Conservation (phyloP, 2,329 filamentous ascomycete species). For the Claviceps monticola region DNA sequence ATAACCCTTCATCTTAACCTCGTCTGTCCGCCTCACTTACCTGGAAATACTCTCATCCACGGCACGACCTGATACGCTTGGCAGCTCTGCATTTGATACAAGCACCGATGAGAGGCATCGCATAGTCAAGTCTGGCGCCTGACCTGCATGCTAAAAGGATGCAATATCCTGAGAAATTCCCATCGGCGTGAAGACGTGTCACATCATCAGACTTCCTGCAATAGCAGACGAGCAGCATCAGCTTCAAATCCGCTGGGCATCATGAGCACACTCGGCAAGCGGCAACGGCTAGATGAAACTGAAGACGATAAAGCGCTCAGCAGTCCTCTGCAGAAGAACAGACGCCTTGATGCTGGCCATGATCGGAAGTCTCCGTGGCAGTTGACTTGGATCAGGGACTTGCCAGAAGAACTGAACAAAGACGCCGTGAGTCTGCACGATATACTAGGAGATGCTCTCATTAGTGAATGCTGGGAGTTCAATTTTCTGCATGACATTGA, state of each 20-base stretch:
- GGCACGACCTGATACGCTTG: too few relatives aligned
- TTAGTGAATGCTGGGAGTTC: slow-evolving; percentile 58
- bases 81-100: not conserved
- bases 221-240: not conserved
- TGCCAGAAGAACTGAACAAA: slow-evolving; percentile 44
- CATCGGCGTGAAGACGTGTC: not conserved
- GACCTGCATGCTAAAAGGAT: too few relatives aligned
- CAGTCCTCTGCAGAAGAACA: slow-evolving; percentile 31
- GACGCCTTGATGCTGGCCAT: slow-evolving; percentile 7
- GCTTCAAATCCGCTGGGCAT: not conserved
- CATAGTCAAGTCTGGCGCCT: too few relatives aligned
- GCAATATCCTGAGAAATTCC: not conserved
- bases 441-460: slow-evolving; percentile 60
- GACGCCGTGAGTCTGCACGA: slow-evolving; percentile 53
- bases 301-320: not conserved
- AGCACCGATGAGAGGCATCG: not conserved
- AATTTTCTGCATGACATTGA: slow-evolving; percentile 50
- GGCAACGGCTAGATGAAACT: slow-evolving; percentile 11
- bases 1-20: too few relatives aligned
- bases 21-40: too few relatives aligned
- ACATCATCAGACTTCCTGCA: not conserved
- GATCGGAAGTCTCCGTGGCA: slow-evolving; percentile 50
- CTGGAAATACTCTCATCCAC: too few relatives aligned
- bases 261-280: slow-evolving; percentile 21
- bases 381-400: slow-evolving; percentile 54